Evolutionary conservation across 371 early-diverging fungal species (phyloP).

Genomic region (Rhizomucor pusillus): DNA sequence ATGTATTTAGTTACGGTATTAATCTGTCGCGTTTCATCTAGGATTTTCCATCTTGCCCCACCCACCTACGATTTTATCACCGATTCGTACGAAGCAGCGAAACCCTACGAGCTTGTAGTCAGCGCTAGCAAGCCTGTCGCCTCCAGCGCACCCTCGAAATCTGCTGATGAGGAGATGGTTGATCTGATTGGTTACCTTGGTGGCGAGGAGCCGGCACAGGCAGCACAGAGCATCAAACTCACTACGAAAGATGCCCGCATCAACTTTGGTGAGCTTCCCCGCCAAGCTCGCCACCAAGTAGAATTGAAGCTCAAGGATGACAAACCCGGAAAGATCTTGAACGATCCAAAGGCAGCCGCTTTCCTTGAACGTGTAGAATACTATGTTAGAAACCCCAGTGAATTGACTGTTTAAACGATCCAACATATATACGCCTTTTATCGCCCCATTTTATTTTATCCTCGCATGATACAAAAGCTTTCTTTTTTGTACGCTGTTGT

Average conservation of each 20-base stretch:
- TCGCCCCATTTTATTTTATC: no score
- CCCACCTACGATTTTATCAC: conserved; percentile 47
- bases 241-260: conserved; percentile 16
- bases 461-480: no score
- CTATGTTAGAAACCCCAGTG: conserved; percentile 44
- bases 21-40: conserved; percentile 6
- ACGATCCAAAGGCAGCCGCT: conserved; percentile 32
- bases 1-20: background rate
- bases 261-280: conserved; percentile 18
- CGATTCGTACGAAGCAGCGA: conserved; percentile 33
- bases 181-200: conserved; percentile 43
- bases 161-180: conserved; percentile 23
- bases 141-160: conserved; percentile 5
- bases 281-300: conserved; percentile 18
- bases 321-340: conserved; percentile 32
- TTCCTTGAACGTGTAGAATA: conserved; percentile 51
- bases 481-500: no score
- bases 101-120: conserved; percentile 37
- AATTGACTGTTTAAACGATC: conserved; percentile 20
- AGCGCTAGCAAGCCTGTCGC: conserved; percentile 15
- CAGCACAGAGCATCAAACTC: conserved; percentile 17
- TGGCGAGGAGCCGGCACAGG: conserved; percentile 14
- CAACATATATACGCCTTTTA: background rate
- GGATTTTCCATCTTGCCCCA: conserved; percentile 43
- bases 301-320: conserved; percentile 40